A percentile compares a stretch with the other conserved stretches of the same genome.
Conservation (phyloP, 192 early-diverging fungal species). For the Coemansia sp. region DNA sequence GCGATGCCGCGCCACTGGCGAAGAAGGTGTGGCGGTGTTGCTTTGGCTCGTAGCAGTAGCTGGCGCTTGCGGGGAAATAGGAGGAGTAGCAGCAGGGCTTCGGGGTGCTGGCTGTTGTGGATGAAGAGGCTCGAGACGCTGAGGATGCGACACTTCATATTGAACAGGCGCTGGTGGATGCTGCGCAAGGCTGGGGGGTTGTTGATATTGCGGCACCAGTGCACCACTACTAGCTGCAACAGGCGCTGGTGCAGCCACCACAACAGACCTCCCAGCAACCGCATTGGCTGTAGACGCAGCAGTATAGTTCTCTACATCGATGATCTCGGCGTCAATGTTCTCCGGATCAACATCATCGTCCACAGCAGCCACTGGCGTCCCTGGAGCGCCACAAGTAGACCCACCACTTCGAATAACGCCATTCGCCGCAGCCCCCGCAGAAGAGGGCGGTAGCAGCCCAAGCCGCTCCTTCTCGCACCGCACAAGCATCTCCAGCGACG, state of each 20-base stretch:
- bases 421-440: not conserved
- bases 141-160: too few species aligned
- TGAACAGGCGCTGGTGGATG: too few species aligned
- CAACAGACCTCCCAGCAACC: not conserved
- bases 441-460: constrained; percentile 14
- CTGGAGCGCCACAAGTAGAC: not conserved
- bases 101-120: too few species aligned
- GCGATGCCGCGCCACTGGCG: not conserved
- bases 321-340: not conserved
- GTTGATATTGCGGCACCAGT: too few species aligned
- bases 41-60: not conserved
- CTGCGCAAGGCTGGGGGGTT: too few species aligned
- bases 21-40: not conserved
- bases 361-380: not conserved
- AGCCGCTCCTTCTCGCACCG: constrained; percentile 27
- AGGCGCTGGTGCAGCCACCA: not conserved
- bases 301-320: not conserved
- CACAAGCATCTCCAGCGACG: constrained; percentile 8
- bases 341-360: not conserved
- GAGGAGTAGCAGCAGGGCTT: not conserved
- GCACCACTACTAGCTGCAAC: not conserved
- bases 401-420: not conserved
- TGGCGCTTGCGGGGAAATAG: not conserved
- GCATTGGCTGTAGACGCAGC: not conserved
- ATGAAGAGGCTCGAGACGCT: too few species aligned